These are phyloP conservation scores for Candida buenavistaensis DNA, from an alignment of 1,139 yeast species.

Conservation along the genomic window DNA sequence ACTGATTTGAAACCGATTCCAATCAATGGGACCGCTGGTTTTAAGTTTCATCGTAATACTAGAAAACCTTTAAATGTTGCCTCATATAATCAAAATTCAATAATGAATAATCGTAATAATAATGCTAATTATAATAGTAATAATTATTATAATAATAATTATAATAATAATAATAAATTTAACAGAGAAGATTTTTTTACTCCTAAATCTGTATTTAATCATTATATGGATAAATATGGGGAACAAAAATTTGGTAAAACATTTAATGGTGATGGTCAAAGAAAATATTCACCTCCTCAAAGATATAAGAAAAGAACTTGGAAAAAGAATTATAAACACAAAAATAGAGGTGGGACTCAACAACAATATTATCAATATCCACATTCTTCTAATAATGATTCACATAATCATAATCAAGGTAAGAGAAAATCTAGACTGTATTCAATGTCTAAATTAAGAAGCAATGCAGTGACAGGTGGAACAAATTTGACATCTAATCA, in stretches of 20 bases:
- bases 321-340: conserved; percentile 31
- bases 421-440: conserved; percentile 31
- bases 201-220: conserved; percentile 71
- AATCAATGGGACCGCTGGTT: conserved; percentile 26
- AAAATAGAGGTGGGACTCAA: conserved; percentile 8
- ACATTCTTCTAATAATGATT: conserved; percentile 15
- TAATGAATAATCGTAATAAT: conserved; percentile 11
- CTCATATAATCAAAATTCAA: conserved; percentile 41
- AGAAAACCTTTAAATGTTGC: conserved; percentile 69
- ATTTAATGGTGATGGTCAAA: conserved; percentile 12
- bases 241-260: conserved; percentile 29
- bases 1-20: conserved; percentile 48
- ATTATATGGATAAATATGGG: conserved; percentile 70
- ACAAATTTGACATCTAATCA: conserved; percentile 8
- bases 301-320: conserved; percentile 24
- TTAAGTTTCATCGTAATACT: conserved; percentile 46
- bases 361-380: conserved; percentile 12
- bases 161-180: conserved; percentile 31
- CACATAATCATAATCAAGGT: conserved; percentile 16
- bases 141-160: conserved; percentile 12
- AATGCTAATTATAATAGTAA: conserved; percentile 16
- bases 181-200: conserved; percentile 74
- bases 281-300: conserved; percentile 15
- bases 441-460: conserved; percentile 28
- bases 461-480: conserved; percentile 5